phyloP scores from a whole-genome alignment of 2,329 filamentous ascomycete genomes.

The Lojkania enalia region DNA sequence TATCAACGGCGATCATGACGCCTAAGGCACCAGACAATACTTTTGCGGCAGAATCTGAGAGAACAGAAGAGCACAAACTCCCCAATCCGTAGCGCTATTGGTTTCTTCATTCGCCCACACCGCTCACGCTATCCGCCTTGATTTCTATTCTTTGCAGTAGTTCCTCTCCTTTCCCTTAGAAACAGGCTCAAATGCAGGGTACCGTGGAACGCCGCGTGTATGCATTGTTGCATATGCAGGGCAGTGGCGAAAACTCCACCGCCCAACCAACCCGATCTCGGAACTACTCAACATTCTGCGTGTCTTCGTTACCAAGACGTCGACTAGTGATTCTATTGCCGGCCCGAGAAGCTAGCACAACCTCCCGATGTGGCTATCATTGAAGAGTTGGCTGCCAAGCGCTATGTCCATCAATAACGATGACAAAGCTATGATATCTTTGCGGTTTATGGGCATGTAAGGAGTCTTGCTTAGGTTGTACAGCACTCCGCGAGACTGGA shows the following conservation, averaged over 20 bases:
- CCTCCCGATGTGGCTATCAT: neutral
- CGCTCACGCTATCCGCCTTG: neutral
- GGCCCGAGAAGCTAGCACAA: slow-evolving; percentile 2
- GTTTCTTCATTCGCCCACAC: neutral
- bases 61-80: neutral
- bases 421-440: neutral
- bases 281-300: slow-evolving; percentile 11
- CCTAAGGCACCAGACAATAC: slow-evolving; percentile 21
- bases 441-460: neutral
- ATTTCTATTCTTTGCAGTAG: slow-evolving; percentile 4
- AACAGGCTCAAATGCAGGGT: neutral
- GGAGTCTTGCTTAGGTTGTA: neutral
- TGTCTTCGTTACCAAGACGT: slow-evolving; percentile 1
- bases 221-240: slow-evolving; percentile 8
- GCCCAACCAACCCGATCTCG: slow-evolving; percentile 5
- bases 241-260: slow-evolving; percentile 5
- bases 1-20: slow-evolving; percentile 35
- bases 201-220: neutral
- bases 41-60: neutral
- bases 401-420: neutral
- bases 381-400: neutral
- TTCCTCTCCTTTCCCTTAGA: neutral
- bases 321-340: slow-evolving; percentile 1
- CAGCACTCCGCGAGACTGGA: neutral
- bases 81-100: no score